Evolutionary conservation across 345 rosid species (phyloP), one percentile per base, ranked within the genome.

Genomic region (Aethionema arabicum): DNA sequence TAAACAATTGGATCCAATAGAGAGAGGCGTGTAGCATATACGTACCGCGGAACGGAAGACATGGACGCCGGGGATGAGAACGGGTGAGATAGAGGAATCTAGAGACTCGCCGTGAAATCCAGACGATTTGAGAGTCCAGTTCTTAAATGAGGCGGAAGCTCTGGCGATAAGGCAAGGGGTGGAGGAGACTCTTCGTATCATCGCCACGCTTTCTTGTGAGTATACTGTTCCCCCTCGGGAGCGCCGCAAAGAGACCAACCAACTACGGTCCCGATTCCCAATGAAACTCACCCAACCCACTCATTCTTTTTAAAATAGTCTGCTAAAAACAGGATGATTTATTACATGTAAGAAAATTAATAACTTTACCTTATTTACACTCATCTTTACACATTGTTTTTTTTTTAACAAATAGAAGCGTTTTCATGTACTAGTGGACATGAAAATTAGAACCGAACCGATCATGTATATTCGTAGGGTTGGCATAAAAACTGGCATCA

Each of bases 11-110:
- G 8, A 16, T 12, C 52, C 21, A 12, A 59, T 59, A 37, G 52
- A 41, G 33, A 16, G 35, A 14, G 5, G n/a, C 27, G 38, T n/a
- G 55, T n/a, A 11, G 27, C 27, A 29, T 27, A 4, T n/a, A 61
- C 77, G 76, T 71, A 88, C 98, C 2, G 87, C 95, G 77, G 88
- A 88, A 11, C 86, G 96, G 76, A 92, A 88, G 77, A 85, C 84
- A 72, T 91, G 96, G 74, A 88, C 73, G 69, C 98, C 98, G 16
- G 83, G 82, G 55, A 77, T 60, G 59, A 82, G 80, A 70, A 79
- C 58, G 7, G 88, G 62, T 44, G 77, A 75, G 65, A 79, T 27
- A 49, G 86, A 75, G 32, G 76, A 75, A 69, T 69, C 75, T 47
- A 66, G 59, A 36, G 81, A 63, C 68, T 81, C 79, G 42, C 80